phyloP scores from a whole-genome alignment of 2,329 filamentous ascomycete species.

The Laburnicola sp. region DNA sequence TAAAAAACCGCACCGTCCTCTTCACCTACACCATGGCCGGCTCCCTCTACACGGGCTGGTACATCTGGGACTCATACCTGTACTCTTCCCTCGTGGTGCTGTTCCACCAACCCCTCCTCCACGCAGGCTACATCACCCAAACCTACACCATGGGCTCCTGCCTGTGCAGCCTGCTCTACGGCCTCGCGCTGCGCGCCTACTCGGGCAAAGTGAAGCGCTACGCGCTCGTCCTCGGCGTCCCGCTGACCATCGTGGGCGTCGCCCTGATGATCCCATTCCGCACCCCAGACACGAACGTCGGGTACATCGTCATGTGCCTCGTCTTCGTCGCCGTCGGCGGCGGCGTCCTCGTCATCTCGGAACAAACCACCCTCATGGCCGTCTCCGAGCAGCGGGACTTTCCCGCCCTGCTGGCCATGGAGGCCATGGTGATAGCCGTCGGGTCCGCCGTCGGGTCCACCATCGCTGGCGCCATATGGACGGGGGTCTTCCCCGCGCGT shows the following conservation, averaged over 20 bases:
- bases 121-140: conserved; percentile 46
- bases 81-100: conserved; percentile 48
- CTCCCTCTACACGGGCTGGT: conserved; percentile 38
- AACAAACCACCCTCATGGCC: conserved; percentile 40
- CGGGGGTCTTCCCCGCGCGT: conserved; percentile 58
- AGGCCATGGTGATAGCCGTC: conserved; percentile 63
- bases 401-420: conserved; percentile 48
- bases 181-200: conserved; percentile 30
- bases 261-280: conserved; percentile 47
- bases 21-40: conserved; percentile 57
- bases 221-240: conserved; percentile 34
- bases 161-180: conserved; percentile 35
- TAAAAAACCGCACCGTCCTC: conserved; percentile 56
- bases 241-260: conserved; percentile 39
- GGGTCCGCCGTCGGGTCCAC: conserved; percentile 53
- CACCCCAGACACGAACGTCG: conserved; percentile 39
- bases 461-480: conserved; percentile 68
- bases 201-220: conserved; percentile 38
- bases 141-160: conserved; percentile 47
- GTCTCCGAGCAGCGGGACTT: conserved; percentile 40
- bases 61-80: conserved; percentile 49
- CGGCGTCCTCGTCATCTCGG: conserved; percentile 39
- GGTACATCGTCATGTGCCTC: conserved; percentile 41
- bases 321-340: conserved; percentile 43
- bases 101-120: conserved; percentile 36